Evolutionary conservation across 2,329 filamentous ascomycete genomes (phyloP).

Genomic region (Xenosphaeropsis pyriputrescens): DNA sequence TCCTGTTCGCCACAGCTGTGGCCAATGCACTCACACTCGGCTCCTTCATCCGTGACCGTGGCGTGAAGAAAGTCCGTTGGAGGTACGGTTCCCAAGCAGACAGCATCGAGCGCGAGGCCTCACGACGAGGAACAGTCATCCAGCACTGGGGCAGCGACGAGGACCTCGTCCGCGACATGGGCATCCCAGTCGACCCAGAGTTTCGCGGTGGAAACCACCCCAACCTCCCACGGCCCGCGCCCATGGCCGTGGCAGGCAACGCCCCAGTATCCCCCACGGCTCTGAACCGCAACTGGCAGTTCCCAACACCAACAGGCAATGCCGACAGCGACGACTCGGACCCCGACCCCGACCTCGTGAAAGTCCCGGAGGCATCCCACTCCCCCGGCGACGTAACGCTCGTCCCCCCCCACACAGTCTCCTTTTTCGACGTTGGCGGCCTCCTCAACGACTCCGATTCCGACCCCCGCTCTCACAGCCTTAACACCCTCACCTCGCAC

Average conservation of each 20-base stretch:
- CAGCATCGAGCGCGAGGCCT: slow-evolving; percentile 39
- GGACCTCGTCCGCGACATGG: slow-evolving; percentile 70
- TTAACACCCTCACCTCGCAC: slow-evolving; percentile 8
- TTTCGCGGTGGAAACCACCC: slow-evolving; percentile 20
- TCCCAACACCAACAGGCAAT: slow-evolving; percentile 12
- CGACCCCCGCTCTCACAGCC: slow-evolving; percentile 9
- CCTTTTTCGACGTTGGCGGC: slow-evolving; percentile 77
- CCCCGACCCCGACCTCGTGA: slow-evolving; percentile 21
- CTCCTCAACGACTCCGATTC: slow-evolving; percentile 43
- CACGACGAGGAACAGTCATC: slow-evolving; percentile 31
- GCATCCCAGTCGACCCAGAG: slow-evolving; percentile 47
- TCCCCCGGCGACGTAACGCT: slow-evolving; percentile 15
- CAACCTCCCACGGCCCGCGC: slow-evolving; percentile 12
- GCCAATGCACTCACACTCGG: slow-evolving; percentile 84
- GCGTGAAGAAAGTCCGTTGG: slow-evolving; percentile 80
- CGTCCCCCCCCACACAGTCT: slow-evolving; percentile 42
- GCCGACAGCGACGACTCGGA: slow-evolving; percentile 27
- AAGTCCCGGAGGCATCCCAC: slow-evolving; percentile 7
- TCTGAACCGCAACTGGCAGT: slow-evolving; percentile 13
- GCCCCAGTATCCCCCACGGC: slow-evolving; percentile 3
- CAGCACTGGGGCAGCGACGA: slow-evolving; percentile 81
- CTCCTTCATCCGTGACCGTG: slow-evolving; percentile 82
- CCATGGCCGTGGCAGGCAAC: slow-evolving; percentile 15
- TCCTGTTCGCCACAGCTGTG: slow-evolving; percentile 74
- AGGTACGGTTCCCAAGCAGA: slow-evolving; percentile 44